These are phyloP conservation scores for Coemansia sp. DNA, from an alignment of 192 early-diverging fungal species.

Conservation along the genomic window DNA sequence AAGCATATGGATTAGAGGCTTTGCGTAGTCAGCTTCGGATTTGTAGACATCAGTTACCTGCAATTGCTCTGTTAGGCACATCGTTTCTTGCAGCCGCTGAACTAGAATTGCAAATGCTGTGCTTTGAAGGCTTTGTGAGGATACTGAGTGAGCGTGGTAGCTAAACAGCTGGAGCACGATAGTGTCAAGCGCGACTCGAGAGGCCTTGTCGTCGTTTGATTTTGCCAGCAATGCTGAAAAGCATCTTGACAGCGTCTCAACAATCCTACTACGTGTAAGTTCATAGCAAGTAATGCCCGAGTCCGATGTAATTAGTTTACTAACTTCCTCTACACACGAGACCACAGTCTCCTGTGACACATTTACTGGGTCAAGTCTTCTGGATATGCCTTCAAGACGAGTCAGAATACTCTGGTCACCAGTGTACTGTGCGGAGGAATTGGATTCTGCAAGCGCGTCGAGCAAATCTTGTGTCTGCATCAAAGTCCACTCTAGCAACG, in stretches of 20 bases:
- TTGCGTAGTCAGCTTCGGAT: slow-evolving; percentile 32
- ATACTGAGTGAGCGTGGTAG: background rate
- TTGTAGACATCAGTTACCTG: slow-evolving; percentile 63
- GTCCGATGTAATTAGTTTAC: slow-evolving; percentile 8
- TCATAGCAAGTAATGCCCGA: slow-evolving; percentile 76
- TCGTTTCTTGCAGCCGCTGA: slow-evolving; percentile 66
- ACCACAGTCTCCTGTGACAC: background rate
- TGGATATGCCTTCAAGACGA: slow-evolving; percentile 9
- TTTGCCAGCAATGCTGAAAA: background rate
- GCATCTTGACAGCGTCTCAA: slow-evolving; percentile 53
- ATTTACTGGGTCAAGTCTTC: slow-evolving; percentile 1
- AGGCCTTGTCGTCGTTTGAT: background rate
- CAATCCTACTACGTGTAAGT: slow-evolving; percentile 72
- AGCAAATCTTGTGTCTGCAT: slow-evolving; percentile 19
- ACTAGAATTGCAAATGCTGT: slow-evolving; percentile 61
- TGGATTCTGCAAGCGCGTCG: background rate
- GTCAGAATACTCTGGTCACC: background rate
- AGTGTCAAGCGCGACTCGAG: background rate
- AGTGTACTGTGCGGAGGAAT: background rate
- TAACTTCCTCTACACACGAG: background rate
- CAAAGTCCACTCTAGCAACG: slow-evolving; percentile 10
- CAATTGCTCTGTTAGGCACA: slow-evolving; percentile 64
- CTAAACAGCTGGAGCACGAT: background rate
- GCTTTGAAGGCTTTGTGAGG: background rate
- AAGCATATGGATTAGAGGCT: slow-evolving; percentile 65